These are phyloP conservation scores for Rhodosporidiobolus sp. DNA, from an alignment of 768 basidiomycete genomes.

Conservation along the genomic window DNA sequence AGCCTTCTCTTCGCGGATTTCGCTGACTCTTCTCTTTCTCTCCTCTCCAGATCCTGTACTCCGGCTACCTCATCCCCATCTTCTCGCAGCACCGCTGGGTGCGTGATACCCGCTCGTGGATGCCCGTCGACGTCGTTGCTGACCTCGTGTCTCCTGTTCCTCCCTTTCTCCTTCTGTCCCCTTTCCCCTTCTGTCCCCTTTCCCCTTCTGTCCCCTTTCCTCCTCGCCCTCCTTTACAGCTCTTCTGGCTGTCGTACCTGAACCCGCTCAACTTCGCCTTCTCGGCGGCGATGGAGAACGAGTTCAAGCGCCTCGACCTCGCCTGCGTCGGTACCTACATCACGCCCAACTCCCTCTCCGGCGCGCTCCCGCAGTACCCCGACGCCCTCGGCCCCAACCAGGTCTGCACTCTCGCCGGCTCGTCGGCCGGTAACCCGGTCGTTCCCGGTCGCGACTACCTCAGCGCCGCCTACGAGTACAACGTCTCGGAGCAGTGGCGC, in stretches of 20 bases:
- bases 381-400: constrained; percentile 62
- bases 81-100: constrained; percentile 73
- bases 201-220: too few species aligned
- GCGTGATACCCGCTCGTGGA: too few species aligned
- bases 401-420: constrained; percentile 72
- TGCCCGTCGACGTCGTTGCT: too few species aligned
- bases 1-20: background rate
- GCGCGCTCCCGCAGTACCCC: constrained; percentile 60
- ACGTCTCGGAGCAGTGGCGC: constrained; percentile 56
- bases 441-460: constrained; percentile 64
- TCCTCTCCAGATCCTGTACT: constrained; percentile 49
- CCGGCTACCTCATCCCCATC: constrained; percentile 56
- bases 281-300: constrained; percentile 77
- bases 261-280: constrained; percentile 76
- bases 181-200: too few species aligned
- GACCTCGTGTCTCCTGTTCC: too few species aligned
- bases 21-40: constrained; percentile 42
- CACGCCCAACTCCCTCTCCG: constrained; percentile 63
- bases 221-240: too few species aligned
- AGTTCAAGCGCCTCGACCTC: constrained; percentile 57
- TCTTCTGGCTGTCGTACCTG: constrained; percentile 68
- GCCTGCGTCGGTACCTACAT: constrained; percentile 65
- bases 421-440: constrained; percentile 58
- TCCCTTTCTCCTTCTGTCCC: too few species aligned
- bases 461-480: constrained; percentile 53